Percentiles rank a stretch among this genome's conserved stretches.
These are phyloP conservation scores for Penicillium robsamsonii DNA, from an alignment of 495 filamentous ascomycete species.

Conservation along the genomic window DNA sequence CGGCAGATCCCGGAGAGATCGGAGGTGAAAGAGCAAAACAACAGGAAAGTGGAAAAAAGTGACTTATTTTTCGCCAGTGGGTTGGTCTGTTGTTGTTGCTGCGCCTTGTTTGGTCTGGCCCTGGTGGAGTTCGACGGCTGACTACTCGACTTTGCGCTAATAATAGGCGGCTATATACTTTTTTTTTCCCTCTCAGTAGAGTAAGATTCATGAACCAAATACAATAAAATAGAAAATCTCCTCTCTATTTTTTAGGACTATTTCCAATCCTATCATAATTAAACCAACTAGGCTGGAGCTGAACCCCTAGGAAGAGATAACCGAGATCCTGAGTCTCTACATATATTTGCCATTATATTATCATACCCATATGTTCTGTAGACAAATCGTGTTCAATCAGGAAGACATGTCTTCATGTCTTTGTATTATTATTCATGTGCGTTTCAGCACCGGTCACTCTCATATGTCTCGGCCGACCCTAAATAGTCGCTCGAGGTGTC, in stretches of 20 bases:
- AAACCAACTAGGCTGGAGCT: not conserved
- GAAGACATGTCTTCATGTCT: not conserved
- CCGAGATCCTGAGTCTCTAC: not conserved
- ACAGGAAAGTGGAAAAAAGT: conserved; percentile 5
- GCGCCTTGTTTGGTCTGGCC: conserved; percentile 33
- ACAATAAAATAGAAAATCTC: not conserved
- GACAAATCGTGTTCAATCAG: not conserved
- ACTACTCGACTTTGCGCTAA: conserved; percentile 13
- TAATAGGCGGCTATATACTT: conserved; percentile 1
- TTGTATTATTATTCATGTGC: not conserved
- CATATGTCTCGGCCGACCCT: not conserved
- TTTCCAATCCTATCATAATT: not conserved
- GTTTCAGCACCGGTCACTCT: too few species aligned
- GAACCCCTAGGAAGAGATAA: not conserved
- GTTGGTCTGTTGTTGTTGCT: conserved; percentile 18
- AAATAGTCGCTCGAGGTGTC: conserved; percentile 9
- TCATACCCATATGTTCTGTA: too few species aligned
- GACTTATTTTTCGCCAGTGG: conserved; percentile 7
- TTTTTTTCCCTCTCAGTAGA: not conserved
- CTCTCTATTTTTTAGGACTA: not conserved
- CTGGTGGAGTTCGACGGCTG: conserved; percentile 20
- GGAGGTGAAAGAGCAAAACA: not conserved
- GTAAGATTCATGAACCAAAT: not conserved
- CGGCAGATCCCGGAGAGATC: conserved; percentile 3
- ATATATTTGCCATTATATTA: not conserved